Conservation (phyloP, 495 filamentous ascomycete genomes). For the Immersiella caudata region DNA sequence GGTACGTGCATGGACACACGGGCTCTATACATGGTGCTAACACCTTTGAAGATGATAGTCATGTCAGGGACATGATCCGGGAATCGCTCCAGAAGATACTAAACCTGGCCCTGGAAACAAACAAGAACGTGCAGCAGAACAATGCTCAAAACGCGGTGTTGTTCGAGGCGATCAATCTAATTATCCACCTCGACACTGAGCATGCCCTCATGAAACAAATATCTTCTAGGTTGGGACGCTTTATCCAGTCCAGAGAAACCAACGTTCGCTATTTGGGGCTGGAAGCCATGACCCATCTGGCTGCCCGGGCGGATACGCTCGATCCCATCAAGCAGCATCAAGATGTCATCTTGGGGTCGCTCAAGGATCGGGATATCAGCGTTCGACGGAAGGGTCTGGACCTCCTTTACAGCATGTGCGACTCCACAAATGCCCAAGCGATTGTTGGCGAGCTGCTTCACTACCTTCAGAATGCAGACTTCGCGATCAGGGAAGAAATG, state of each 20-base stretch:
- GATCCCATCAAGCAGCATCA: conserved; percentile 99
- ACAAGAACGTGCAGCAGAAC: conserved; percentile 99
- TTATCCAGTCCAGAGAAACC: conserved; percentile 95
- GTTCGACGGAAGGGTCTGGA: conserved; percentile 95
- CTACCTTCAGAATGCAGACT: conserved; percentile 95
- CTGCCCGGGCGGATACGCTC: conserved; percentile 89
- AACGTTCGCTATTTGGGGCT: conserved; percentile 97
- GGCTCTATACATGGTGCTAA: conserved; percentile 20
- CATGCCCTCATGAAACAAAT: conserved; percentile 96
- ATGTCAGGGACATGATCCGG: conserved; percentile 88
- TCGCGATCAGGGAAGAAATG: conserved; percentile 98
- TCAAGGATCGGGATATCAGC: conserved; percentile 95
- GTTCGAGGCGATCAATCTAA: conserved; percentile 98
- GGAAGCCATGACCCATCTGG: conserved; percentile 98
- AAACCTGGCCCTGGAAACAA: conserved; percentile 85
- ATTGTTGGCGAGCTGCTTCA: conserved; percentile 93
- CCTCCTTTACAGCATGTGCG: conserved; percentile 99
- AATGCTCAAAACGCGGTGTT: conserved; percentile 98
- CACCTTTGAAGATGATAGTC: conserved; percentile 75
- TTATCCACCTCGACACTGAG: conserved; percentile 98
- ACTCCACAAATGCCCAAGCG: conserved; percentile 83
- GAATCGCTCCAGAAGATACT: conserved; percentile 89
- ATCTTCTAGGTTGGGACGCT: conserved; percentile 89
- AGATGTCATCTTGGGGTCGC: conserved; percentile 88
- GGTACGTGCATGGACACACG: conserved; percentile 55